Evolutionary conservation across 2,329 filamentous ascomycete genomes (phyloP).

Genomic region (Clonostachys solani): DNA sequence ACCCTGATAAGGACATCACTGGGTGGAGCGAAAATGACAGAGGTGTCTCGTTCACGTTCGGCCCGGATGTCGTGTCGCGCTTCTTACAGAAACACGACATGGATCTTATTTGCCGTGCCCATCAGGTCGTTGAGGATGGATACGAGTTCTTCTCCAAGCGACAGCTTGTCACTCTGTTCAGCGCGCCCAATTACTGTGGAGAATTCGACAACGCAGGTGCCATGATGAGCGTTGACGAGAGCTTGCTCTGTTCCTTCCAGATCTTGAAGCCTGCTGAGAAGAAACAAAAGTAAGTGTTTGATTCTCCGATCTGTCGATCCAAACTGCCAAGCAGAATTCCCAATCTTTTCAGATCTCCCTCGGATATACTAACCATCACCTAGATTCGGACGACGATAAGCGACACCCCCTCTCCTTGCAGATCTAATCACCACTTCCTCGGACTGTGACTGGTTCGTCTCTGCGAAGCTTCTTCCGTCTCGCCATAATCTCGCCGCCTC

Average conservation of each 20-base stretch:
- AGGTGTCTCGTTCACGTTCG: conserved; percentile 98
- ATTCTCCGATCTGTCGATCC: conserved; percentile 21
- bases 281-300: conserved; percentile 99
- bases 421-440: not conserved
- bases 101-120: conserved; percentile 97
- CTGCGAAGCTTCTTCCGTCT: conserved; percentile 2
- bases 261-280: conserved; percentile 99
- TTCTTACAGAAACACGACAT: conserved; percentile 99
- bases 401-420: conserved; percentile 1
- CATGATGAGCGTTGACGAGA: conserved; percentile 99
- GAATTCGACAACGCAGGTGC: conserved; percentile 99
- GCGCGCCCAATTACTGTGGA: conserved; percentile 97
- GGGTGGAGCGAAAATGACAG: conserved; percentile 99
- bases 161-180: conserved; percentile 95
- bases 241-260: conserved; percentile 98
- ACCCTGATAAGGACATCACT: conserved; percentile 98
- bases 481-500: conserved; percentile 1
- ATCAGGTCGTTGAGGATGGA: conserved; percentile 97
- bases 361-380: conserved; percentile 61
- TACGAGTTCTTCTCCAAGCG: conserved; percentile 99
- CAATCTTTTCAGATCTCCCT: too few species aligned
- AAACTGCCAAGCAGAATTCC: too few species aligned
- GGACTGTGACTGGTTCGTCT: not conserved
- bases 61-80: conserved; percentile 91
- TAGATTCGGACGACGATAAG: conserved; percentile 94